Evolutionary conservation across 163 green algal genomes (phyloP).

Genomic region (Scenedesmus sp.): DNA sequence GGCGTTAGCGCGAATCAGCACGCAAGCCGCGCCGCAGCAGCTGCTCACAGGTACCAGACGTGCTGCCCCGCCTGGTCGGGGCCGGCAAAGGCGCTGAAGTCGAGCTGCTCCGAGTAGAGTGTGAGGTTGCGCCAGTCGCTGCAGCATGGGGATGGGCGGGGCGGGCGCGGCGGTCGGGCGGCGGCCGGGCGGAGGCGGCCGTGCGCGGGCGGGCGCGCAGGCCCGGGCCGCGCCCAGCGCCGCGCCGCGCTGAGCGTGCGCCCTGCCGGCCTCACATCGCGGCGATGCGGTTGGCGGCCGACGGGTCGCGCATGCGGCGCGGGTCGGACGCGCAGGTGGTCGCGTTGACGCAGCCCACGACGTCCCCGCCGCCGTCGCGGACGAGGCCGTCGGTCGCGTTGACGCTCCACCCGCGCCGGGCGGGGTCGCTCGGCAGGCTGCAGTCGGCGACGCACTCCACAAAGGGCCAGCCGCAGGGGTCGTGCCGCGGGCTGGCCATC

Average conservation of each 20-base stretch:
- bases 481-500: constrained; percentile 10
- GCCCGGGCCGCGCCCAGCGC: no score
- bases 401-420: neutral
- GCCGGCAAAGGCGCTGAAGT: constrained; percentile 27
- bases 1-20: no score
- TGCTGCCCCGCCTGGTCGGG: neutral
- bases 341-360: neutral
- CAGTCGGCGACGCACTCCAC: constrained; percentile 32
- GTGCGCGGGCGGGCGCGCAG: no score
- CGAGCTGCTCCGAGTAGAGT: constrained; percentile 16
- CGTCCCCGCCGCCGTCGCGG: neutral
- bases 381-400: neutral
- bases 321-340: neutral
- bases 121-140: constrained; percentile 43
- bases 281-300: constrained; percentile 12
- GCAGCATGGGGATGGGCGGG: no score
- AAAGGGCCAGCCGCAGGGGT: constrained; percentile 43
- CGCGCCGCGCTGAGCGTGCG: no score
- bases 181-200: no score
- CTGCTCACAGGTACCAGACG: constrained; percentile 41
- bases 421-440: neutral
- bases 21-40: neutral
- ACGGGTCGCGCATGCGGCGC: neutral
- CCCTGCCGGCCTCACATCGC: constrained; percentile 39
- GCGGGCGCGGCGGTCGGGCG: no score